Base-by-base conservation (phyloP, 192 early-diverging fungal species). In the Funneliformis geosporum region DNA sequence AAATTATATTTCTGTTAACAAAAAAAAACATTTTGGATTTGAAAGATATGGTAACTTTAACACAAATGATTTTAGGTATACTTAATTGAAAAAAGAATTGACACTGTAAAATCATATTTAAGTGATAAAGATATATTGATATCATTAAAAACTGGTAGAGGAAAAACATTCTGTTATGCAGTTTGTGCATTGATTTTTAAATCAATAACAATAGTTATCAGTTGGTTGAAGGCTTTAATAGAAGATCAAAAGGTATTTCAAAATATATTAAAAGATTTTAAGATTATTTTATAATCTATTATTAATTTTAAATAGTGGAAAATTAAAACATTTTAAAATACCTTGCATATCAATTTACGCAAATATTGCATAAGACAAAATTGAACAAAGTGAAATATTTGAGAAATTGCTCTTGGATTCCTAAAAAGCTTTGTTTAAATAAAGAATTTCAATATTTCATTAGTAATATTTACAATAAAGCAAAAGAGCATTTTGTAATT, bases 321-420 rank as follows among this genome's bases (percentile, higher is more conserved):
- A 68, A 11, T 21, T 68, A 21, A 68, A 42, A 18, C 18, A 42
- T 38, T 5, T 68, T 10, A 33, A 18, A 11, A 68, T 68, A 10
- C 40, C 14, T 25, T 68, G 8, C 40, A 18, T 4, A 18, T 40
- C n/a, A 18, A 33, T 68, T 7, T 68, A 38, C 11, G 40, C 66
- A 40, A 62, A 62, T 62, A 33, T 21, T 11, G 23, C 12, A 11
- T 9, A 68, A 68, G 40, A 38, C 2, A 68, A 6, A 40, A 68
- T 11, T 68, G 40, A 68, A 18, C 33, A 68, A 42, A n/a, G 8
- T 39, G 40, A 68, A 40, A 68, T 68, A 33, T 68, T 68, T 68
- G 66, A 21, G 33, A 68, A 68, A 38, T 68, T 11, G 27, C 66
- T 68, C 27, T 68, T 38, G 39, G 40, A 40, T 42, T 68, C 12